Conservation (phyloP, 139 green algal genomes). For the Closterium sp. region DNA sequence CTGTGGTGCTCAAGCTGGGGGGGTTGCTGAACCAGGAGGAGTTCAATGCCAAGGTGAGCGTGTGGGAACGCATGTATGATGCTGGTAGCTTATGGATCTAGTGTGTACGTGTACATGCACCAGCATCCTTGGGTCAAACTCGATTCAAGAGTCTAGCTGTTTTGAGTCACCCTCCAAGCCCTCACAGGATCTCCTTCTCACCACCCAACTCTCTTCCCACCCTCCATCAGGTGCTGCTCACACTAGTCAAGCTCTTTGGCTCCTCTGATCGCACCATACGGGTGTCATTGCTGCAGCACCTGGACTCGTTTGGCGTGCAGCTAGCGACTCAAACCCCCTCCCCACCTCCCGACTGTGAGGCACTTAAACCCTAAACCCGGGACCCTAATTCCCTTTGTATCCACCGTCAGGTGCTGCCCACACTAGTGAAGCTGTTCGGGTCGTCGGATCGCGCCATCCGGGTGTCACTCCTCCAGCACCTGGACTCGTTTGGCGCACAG, state of each 20-base stretch:
- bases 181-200: too few relatives aligned
- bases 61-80: too few relatives aligned
- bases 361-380: too few relatives aligned
- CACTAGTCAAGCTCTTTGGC: constrained; percentile 83
- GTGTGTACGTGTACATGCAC: too few relatives aligned
- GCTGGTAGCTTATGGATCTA: too few relatives aligned
- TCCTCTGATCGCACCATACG: constrained; percentile 77
- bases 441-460: constrained; percentile 81
- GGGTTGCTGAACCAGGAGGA: constrained; percentile 67
- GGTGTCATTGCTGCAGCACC: background rate
- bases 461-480: constrained; percentile 82
- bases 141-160: too few relatives aligned
- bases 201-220: background rate
- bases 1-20: constrained; percentile 71
- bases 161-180: too few relatives aligned
- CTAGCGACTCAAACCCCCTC: background rate
- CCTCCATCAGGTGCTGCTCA: constrained; percentile 72
- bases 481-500: constrained; percentile 68
- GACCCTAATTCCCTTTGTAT: background rate
- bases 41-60: constrained; percentile 58
- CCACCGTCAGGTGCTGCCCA: constrained; percentile 72
- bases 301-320: background rate
- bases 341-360: too few relatives aligned
- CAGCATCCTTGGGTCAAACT: too few relatives aligned
- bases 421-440: constrained; percentile 82